These are phyloP conservation scores for Dimargaris verticillata DNA, from an alignment of 192 early-diverging fungal species.

Conservation along the genomic window DNA sequence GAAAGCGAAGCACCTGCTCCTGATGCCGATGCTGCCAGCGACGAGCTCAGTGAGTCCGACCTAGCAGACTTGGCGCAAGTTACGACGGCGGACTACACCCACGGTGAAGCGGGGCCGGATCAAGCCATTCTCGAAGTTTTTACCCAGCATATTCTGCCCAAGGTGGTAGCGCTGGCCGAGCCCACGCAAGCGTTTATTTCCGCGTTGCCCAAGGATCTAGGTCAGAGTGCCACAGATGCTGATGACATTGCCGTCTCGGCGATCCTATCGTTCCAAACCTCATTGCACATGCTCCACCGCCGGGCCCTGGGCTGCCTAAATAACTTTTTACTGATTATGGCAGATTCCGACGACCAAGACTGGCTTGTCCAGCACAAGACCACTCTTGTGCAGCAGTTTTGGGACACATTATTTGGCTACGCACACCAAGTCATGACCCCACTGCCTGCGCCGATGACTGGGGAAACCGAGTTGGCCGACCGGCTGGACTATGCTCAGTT, in stretches of 20 bases:
- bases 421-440: constrained; percentile 21
- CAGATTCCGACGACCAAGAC: constrained; percentile 37
- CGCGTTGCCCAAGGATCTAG: constrained; percentile 17
- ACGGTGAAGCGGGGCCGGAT: constrained; percentile 28
- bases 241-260: constrained; percentile 14
- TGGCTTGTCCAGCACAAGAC: constrained; percentile 35
- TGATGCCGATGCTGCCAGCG: too few species aligned
- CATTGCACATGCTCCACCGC: constrained; percentile 39
- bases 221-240: constrained; percentile 17
- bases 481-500: constrained; percentile 18
- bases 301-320: constrained; percentile 55
- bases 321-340: constrained; percentile 60
- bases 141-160: constrained; percentile 18
- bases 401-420: constrained; percentile 41
- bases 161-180: constrained; percentile 22
- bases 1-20: constrained; percentile 19
- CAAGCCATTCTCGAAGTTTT: constrained; percentile 29
- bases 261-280: constrained; percentile 26
- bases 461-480: neutral
- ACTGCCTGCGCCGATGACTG: neutral
- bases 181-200: constrained; percentile 19
- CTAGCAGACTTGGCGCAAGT: constrained; percentile 25
- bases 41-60: constrained; percentile 27
- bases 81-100: constrained; percentile 26
- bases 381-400: constrained; percentile 20